phyloP scores from a whole-genome alignment of 2,329 filamentous ascomycete genomes.

The Exophiala oligosperma region DNA sequence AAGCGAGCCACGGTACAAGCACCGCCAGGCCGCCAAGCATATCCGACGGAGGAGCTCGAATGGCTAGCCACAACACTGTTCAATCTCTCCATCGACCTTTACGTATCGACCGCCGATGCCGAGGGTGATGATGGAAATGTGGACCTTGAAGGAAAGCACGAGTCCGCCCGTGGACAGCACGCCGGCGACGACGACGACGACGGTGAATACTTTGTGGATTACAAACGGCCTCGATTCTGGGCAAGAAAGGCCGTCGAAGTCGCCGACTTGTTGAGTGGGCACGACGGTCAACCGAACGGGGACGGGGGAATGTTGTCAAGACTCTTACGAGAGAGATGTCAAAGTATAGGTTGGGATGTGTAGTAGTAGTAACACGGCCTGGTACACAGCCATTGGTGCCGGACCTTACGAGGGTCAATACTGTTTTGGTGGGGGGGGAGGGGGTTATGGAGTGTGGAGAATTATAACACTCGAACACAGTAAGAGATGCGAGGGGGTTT shows the following conservation, averaged over 20 bases:
- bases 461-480: no score
- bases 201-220: neutral
- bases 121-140: no score
- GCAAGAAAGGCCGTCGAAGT: constrained; percentile 48
- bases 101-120: constrained; percentile 23
- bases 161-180: no score
- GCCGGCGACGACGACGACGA: no score
- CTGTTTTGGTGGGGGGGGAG: no score
- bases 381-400: no score
- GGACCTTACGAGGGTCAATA: no score
- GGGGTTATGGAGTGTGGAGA: no score
- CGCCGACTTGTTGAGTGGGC: constrained; percentile 33
- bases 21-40: constrained; percentile 29
- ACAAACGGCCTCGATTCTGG: constrained; percentile 39
- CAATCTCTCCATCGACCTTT: constrained; percentile 58
- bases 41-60: constrained; percentile 56
- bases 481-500: no score
- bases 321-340: constrained; percentile 13
- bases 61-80: constrained; percentile 58
- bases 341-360: constrained; percentile 15
- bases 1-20: neutral
- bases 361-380: neutral
- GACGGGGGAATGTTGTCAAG: constrained; percentile 5
- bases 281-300: neutral
- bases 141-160: no score